phyloP scores from a whole-genome alignment of 139 green algal species.

The Chlorella sp. region DNA sequence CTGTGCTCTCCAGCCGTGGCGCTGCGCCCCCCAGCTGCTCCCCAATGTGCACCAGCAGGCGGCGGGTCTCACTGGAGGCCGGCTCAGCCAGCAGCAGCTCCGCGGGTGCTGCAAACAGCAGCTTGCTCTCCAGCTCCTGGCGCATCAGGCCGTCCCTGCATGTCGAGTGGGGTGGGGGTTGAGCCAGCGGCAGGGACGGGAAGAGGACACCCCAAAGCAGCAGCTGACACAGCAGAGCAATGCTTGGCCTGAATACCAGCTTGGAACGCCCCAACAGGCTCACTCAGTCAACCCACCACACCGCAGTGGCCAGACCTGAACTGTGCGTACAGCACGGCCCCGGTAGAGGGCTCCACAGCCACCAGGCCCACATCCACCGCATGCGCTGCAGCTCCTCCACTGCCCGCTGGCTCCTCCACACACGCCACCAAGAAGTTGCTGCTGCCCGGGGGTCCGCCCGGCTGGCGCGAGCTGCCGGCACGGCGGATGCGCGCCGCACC shows the following conservation, averaged over 20 bases:
- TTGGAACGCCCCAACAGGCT: no score
- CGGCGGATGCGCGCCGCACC: background rate
- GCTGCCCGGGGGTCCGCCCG: background rate
- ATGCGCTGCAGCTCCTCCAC: background rate
- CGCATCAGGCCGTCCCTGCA: slow-evolving; percentile 59
- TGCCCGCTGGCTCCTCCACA: slow-evolving; percentile 40
- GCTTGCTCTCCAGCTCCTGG: slow-evolving; percentile 68
- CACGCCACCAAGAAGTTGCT: slow-evolving; percentile 58
- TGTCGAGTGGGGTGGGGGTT: background rate
- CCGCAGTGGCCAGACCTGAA: slow-evolving; percentile 54
- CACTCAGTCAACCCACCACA: no score
- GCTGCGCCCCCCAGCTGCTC: slow-evolving; percentile 10
- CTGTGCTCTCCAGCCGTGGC: background rate
- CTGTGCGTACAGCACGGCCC: slow-evolving; percentile 68
- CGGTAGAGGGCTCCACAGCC: slow-evolving; percentile 83
- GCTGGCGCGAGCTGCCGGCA: background rate
- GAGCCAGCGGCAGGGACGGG: background rate
- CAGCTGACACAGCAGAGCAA: background rate
- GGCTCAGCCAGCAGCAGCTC: slow-evolving; percentile 76
- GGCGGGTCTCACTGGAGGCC: slow-evolving; percentile 51
- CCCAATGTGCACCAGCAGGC: slow-evolving; percentile 52
- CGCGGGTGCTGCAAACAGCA: slow-evolving; percentile 70
- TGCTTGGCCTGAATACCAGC: no score
- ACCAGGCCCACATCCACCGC: slow-evolving; percentile 69
- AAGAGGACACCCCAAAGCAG: background rate